Conservation (phyloP, 306 rosid genomes). For the Abrus precatorius region DNA sequence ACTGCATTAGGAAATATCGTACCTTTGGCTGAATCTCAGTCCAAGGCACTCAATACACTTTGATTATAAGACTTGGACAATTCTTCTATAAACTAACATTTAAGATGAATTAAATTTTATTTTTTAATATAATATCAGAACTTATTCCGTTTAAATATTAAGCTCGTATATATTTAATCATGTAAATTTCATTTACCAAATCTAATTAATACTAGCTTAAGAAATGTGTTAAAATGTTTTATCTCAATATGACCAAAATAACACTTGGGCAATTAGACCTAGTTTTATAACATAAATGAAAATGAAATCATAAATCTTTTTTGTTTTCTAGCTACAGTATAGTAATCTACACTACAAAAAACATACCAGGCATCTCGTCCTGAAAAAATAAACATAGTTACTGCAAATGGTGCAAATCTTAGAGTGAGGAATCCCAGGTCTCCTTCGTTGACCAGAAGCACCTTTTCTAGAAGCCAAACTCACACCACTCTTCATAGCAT, state of each 20-base stretch:
- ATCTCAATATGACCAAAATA: too few relatives aligned
- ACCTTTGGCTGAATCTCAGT: constrained; percentile 88
- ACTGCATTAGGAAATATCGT: not conserved
- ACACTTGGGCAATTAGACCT: too few relatives aligned
- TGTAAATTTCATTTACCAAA: too few relatives aligned
- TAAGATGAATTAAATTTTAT: too few relatives aligned
- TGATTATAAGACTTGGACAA: too few relatives aligned
- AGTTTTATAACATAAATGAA: not conserved
- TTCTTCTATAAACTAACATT: too few relatives aligned
- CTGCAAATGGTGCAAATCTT: constrained; percentile 76
- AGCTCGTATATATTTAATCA: too few relatives aligned
- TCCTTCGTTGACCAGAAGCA: constrained; percentile 31
- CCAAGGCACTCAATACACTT: constrained; percentile 87
- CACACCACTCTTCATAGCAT: constrained; percentile 45
- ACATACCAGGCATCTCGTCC: constrained; percentile 77
- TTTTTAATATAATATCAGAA: too few relatives aligned
- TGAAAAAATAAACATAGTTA: constrained; percentile 66
- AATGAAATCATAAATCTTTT: not conserved
- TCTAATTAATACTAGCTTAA: too few relatives aligned
- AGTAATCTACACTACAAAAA: too few relatives aligned
- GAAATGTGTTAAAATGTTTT: too few relatives aligned
- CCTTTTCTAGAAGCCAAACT: constrained; percentile 48
- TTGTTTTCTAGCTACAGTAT: not conserved
- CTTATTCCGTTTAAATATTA: too few relatives aligned
- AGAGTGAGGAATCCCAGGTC: constrained; percentile 85